Evolutionary conservation across 2,329 filamentous ascomycete genomes (phyloP), one percentile per base, ranked within the genome.

Genomic region (Fusarium sp.): DNA sequence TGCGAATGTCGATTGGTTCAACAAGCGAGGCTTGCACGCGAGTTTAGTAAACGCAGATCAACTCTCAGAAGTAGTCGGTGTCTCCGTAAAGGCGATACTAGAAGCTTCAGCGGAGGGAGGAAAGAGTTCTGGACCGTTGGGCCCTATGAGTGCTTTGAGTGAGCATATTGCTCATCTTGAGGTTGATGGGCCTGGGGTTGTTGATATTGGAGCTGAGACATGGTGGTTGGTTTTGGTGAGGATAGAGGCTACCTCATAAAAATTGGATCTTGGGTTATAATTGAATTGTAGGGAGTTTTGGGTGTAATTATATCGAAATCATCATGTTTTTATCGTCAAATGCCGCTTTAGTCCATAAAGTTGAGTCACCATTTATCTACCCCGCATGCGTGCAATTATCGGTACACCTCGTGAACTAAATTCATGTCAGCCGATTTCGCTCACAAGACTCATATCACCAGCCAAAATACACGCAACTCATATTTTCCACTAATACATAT

Each of bases 1-100:
- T 1, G 82, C 81, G 2, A 84, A 84, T 50, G 71, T 73, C 43
- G 77, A 84, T 56, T 85, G 83, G 83, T 64, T 85, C 13, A 63
- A 75, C 18, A 67, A 71, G 20, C 74, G 83, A 6, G 80, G 82
- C 0, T 68, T 85, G 5, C 70, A 79, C 12, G 81, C 81, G 0
- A 71, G 66, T 9, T 33, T 84, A 23, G 48, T 83, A 6, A 79
- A 81, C n/a, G 74, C 77, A 3, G 63, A 68, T 0, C 75, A 78
- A 13, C 57, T 80, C 2, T 77, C 76, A 0, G 65, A 75, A 6
- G 61, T 75, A 8, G 48, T 80, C 0, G 71, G 71, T 0, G 47
- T 75, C 9, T 68, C 77, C 3, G 78, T 81, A 5, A 79, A 79
- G 15, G 78, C 77, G 5, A 73, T 87, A 62, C 59, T 86, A 6